Evolutionary conservation across 140 eudicot genomes (phyloP), one percentile per base, ranked within the genome.

Genomic region (Cichorium intybus): DNA sequence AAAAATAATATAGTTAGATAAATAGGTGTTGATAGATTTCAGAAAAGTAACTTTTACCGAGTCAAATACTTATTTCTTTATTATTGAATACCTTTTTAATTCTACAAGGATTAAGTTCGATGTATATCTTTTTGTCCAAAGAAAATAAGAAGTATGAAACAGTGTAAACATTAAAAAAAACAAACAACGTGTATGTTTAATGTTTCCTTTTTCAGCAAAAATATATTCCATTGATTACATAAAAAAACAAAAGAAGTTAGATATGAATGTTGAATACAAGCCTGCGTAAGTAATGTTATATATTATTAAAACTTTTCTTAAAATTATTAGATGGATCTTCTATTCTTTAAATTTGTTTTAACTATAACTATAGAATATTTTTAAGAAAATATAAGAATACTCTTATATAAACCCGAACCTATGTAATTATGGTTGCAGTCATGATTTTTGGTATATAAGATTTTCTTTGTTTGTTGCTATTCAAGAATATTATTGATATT

Each of bases 171-270:
- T 49, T 7, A 49, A 6, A 33, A 33, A 50, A 33, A 15, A 16
- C 24, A 48, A 65, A n/a, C 22, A 24, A 31, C 61, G 51, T 51
- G 11, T 7, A 31, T 66, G 49, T 52, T 49, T 33, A 51, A 34
- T 4, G 3, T 66, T 51, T 51, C 71, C 35, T 20, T 66, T 24
- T 51, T 50, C n/a, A 66, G 37, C 60, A 50, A 51, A 65, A 51
- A 45, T 41, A 63, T 20, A 27, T 63, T 45, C 56, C 29, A 22
- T 48, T 29, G 46, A 63, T 24, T 28, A 63, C 41, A 64, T 22
- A 66, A 66, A 21, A 33, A 66, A 12, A 43, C 49, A 43, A 43
- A 61, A 39, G n/a, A 43, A 61, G 60, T 34, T 33, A 57, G 63
- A 31, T n/a, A 57, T 7, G 16, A 33, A 31, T 43, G 49, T 57